These are phyloP conservation scores for Zea luxurians DNA, from an alignment of 176 grass and related monocot species.

Conservation along the genomic window DNA sequence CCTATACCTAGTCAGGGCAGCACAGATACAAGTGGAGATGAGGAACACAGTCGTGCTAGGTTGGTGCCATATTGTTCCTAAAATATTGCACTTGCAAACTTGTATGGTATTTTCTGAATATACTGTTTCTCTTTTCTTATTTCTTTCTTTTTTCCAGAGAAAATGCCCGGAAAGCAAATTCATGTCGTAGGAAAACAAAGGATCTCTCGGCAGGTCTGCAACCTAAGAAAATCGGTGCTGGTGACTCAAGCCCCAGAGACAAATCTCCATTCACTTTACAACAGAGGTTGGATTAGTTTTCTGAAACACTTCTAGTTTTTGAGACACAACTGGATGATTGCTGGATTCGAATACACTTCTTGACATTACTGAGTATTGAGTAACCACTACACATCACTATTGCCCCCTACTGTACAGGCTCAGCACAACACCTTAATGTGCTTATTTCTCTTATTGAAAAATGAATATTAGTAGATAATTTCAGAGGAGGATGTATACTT, in stretches of 20 bases:
- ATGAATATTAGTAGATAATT: background rate
- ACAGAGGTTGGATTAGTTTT: conserved; percentile 40
- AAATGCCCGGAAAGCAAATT: conserved; percentile 46
- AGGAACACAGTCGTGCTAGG: conserved; percentile 58
- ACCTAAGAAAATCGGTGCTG: conserved; percentile 27
- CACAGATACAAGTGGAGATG: conserved; percentile 54
- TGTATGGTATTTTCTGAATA: conserved; percentile 13
- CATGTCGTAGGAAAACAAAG: conserved; percentile 51
- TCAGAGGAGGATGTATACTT: background rate
- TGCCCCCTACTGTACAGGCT: background rate
- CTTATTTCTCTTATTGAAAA: background rate
- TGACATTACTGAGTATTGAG: background rate
- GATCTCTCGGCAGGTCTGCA: conserved; percentile 40
- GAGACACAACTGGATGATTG: background rate
- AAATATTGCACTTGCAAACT: background rate
- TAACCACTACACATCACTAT: background rate
- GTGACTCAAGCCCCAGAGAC: conserved; percentile 40
- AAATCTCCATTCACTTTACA: conserved; percentile 39
- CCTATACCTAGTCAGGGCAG: conserved; percentile 35
- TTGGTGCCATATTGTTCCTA: conserved; percentile 39
- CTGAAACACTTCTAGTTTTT: conserved; percentile 14
- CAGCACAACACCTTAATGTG: background rate
- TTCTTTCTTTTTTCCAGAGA: conserved; percentile 40
- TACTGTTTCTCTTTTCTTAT: background rate
- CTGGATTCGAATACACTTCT: background rate